A percentile compares a stretch with the other conserved stretches of the same genome.
Conservation (phyloP, 2,329 filamentous ascomycete genomes). For the Daldinia sp. region DNA sequence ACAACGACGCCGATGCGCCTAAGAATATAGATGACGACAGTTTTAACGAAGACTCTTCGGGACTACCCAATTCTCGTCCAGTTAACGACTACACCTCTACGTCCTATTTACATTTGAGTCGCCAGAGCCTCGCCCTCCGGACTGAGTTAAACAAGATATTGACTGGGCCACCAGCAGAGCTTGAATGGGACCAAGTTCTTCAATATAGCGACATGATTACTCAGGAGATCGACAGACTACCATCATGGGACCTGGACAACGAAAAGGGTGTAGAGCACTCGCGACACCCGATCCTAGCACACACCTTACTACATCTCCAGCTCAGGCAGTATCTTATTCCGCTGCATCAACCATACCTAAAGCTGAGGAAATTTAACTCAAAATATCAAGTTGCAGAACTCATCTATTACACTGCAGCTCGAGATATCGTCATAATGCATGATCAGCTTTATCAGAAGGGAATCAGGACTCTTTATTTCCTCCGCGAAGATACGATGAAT, state of each 20-base stretch:
- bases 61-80: constrained; percentile 61
- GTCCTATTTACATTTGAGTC: constrained; percentile 65
- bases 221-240: constrained; percentile 67
- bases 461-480: constrained; percentile 65
- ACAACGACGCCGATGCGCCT: constrained; percentile 63
- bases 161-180: constrained; percentile 61
- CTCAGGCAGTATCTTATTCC: constrained; percentile 69
- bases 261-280: constrained; percentile 51
- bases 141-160: constrained; percentile 65
- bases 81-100: constrained; percentile 64
- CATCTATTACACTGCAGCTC: constrained; percentile 69
- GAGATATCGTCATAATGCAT: constrained; percentile 69
- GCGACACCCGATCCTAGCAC: constrained; percentile 66
- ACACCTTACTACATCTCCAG: constrained; percentile 68
- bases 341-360: constrained; percentile 67
- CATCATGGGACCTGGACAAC: constrained; percentile 60
- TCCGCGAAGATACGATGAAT: constrained; percentile 67
- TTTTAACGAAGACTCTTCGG: constrained; percentile 62
- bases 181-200: constrained; percentile 69
- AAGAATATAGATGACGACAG: constrained; percentile 66
- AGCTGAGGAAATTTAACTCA: constrained; percentile 65
- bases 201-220: constrained; percentile 68
- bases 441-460: constrained; percentile 67
- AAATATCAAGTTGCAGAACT: constrained; percentile 70
- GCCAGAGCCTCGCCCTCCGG: constrained; percentile 63